Evolutionary conservation across 208 protist species (phyloP), one percentile per base, ranked within the genome.

Genomic region (Trypanosoma avium): DNA sequence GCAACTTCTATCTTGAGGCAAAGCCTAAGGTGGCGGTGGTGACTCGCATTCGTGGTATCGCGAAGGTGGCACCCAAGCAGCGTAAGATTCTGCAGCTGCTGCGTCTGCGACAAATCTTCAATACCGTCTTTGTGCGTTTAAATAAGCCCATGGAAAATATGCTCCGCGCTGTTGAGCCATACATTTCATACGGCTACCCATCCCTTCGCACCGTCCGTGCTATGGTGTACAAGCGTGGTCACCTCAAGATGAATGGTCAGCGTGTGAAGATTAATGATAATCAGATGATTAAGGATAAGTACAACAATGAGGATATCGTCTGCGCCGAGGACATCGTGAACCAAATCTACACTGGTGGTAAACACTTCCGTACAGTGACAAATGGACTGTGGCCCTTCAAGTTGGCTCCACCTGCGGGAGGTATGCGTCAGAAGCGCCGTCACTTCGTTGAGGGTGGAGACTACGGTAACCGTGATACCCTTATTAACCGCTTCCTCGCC

Each of bases 101-200:
- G 62, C 95, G 99, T 76, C 96, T 99, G 24, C 83, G 94, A 59
- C 98, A 99, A 90, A 99, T 99, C 90, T 92, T 99, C 96, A 99
- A 99, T 86, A 99, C 90, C 55, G 97, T 99, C 48, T 99, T 99
- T 75, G 86, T 99, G 68, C 94, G 94, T 67, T 55, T 99, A 29
- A 99, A 99, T 97, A 99, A 99, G 86, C 97, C 99, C 45, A 99
- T 98, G 36, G 82, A 99, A 71, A 99, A 98, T 77, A 99, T 99
- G 98, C 92, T 99, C 35, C 91, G 92, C 63, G 70, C 97, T 10
- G 97, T 99, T 54, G 97, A 99, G 86, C 98, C 98, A 58, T 99
- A 99, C 95, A 91, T 99, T 64, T 95, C 99, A 49, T 99, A 98
- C 81, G 99, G 99, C 61, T 99, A 99, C 75, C 98, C 98, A 49